Evolutionary conservation across 768 basidiomycete species (phyloP), one percentile per base, ranked within the genome.

Genomic region (Trametes elegans): DNA sequence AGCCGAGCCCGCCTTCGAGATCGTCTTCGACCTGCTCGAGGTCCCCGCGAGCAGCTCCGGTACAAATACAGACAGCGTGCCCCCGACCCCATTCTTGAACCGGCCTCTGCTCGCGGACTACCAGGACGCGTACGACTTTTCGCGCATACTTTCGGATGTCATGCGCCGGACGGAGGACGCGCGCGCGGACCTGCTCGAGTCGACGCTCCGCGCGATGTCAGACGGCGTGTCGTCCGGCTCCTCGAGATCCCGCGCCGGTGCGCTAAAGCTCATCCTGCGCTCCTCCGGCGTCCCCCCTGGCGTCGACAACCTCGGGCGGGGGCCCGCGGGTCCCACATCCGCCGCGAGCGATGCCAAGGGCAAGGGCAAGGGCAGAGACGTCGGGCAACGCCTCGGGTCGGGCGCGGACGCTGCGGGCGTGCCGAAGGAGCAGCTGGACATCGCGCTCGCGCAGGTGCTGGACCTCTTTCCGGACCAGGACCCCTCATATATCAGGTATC

Each of bases 401-500:
- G 36, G 29, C 16, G n/a, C 48, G 1, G 16, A 16, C 0, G 8
- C 5, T 29, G 21, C 39, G 7, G 58, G 43, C 1, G 40, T 44
- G 1, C 38, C 56, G 13, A 75, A 81, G 50, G 68, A 70, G 19
- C 76, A 77, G 58, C 65, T 87, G 18, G 84, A 88, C 49, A 49
- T 79, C 21, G 79, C 84, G 46, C 73, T 88, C 24, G 74, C 79
- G 0, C 86, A 91, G 61, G 83, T 93, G 10, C 76, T 89, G 11
- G 90, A 90, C 59, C 82, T 93, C 57, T 73, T 94, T 31, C 88
- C 90, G 0, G 79, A 89, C 38, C 72, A 81, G 24, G 67, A 79
- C 0, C 73, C 78, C 0, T 63, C 64, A 2, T 88, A 92, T 62
- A 71, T 93, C 45, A 78, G 78, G 31, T 76, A 74, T 18, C 71